Base-by-base conservation (phyloP, 2,329 filamentous ascomycete species). In the Trichophyton simii region DNA sequence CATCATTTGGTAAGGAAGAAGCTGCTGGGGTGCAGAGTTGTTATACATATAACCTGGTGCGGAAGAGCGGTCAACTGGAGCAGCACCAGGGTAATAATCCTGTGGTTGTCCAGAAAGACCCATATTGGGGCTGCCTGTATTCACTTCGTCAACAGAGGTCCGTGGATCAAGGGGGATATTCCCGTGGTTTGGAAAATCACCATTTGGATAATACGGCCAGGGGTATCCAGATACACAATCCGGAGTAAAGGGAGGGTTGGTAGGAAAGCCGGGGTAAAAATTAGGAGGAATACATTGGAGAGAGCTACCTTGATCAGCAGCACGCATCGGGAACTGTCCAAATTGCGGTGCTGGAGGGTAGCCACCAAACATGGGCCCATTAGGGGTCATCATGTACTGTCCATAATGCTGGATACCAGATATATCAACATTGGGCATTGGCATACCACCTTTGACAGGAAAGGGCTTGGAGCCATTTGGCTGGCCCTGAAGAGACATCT, bases 61-160 rank as follows among this genome's bases (percentile, higher is more conserved):
- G 9, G 74, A 69, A 63, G 85, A 86, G 20, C 83, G 80, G 67
- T 87, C 84, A 67, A 83, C 72, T 44, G 77, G 79, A 48, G 82
- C 80, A 64, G 86, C 79, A 28, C 83, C 80, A 60, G 82, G 78
- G 48, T 80, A 82, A 67, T 80, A 80, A 62, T 87, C 83, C 42
- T 83, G 80, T 61, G 84, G 82, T 41, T 83, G 82, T 41, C 79
- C 77, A 65, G 80, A 74, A 58, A 79, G 78, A 61, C 80, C 82
- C 65, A 86, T 86, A 68, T 83, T 84, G 0, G 86, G 85, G 34
- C 83, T 88, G 3, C 84, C 81, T 2, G 84, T 82, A 62, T 72
- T 72, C 58, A 74, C 72, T 9, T 76, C 75, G 61, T 78, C 77
- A 52, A 71, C 69, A 11, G 73, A 69, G 28, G 70, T 71, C 76